These are phyloP conservation scores for Sistotremastrum suecicum DNA, from an alignment of 768 basidiomycete genomes.

Conservation along the genomic window DNA sequence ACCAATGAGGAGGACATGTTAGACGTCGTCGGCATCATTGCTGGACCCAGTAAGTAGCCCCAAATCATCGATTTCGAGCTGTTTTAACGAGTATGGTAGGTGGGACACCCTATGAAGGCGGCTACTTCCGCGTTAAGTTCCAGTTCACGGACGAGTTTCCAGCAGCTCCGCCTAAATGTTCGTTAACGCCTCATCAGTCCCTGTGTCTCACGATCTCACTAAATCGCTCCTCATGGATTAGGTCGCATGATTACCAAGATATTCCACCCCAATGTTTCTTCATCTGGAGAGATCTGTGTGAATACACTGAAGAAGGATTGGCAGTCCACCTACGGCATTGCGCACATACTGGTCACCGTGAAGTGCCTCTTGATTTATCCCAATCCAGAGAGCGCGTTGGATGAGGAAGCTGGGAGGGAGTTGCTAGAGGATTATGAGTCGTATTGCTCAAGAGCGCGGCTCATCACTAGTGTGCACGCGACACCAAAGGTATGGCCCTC, in stretches of 20 bases:
- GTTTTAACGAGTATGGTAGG: constrained; percentile 19
- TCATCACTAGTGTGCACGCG: constrained; percentile 88
- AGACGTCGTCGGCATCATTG: constrained; percentile 75
- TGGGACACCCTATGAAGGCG: constrained; percentile 56
- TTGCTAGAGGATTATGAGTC: constrained; percentile 80
- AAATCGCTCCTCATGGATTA: constrained; percentile 39
- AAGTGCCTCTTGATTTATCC: constrained; percentile 95
- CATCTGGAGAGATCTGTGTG: constrained; percentile 85
- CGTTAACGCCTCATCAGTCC: constrained; percentile 12
- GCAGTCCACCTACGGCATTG: constrained; percentile 84
- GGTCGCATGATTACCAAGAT: constrained; percentile 76
- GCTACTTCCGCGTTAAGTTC: constrained; percentile 69
- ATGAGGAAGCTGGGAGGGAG: constrained; percentile 91
- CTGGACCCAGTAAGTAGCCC: constrained; percentile 65
- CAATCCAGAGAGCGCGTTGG: constrained; percentile 90
- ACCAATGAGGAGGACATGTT: constrained; percentile 81
- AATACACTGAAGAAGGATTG: constrained; percentile 97
- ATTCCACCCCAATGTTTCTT: constrained; percentile 93
- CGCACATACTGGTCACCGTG: constrained; percentile 82
- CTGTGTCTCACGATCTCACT: neutral
- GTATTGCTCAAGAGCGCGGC: constrained; percentile 73
- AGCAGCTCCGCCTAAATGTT: constrained; percentile 87
- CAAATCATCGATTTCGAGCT: constrained; percentile 3
- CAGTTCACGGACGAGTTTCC: constrained; percentile 91
- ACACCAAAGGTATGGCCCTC: constrained; percentile 45